Evolutionary conservation across 2,329 filamentous ascomycete species (phyloP).

Genomic region (Paradendryphiella salina): DNA sequence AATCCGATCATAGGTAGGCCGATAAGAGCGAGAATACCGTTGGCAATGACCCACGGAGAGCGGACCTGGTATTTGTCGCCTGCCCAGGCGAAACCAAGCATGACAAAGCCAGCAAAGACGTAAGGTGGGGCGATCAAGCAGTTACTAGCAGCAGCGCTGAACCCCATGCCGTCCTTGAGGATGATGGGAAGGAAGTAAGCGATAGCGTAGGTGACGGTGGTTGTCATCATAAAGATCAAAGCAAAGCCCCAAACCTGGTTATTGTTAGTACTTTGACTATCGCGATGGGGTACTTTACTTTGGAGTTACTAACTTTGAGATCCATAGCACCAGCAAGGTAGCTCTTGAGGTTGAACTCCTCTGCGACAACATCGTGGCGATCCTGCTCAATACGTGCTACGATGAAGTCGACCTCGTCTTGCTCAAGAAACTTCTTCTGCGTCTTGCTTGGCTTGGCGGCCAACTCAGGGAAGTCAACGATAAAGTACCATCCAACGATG

Average conservation of each 20-base stretch:
- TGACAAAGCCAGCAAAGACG: slow-evolving; percentile 35
- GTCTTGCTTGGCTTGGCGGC: slow-evolving; percentile 24
- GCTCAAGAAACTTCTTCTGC: slow-evolving; percentile 31
- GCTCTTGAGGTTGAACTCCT: slow-evolving; percentile 31
- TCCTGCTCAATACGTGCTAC: slow-evolving; percentile 36
- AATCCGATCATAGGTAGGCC: slow-evolving; percentile 75
- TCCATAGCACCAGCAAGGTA: slow-evolving; percentile 25
- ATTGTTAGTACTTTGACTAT: no score
- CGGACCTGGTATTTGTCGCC: slow-evolving; percentile 69
- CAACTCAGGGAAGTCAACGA: slow-evolving; percentile 35
- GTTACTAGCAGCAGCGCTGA: slow-evolving; percentile 31
- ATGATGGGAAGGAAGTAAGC: slow-evolving; percentile 40
- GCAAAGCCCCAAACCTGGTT: slow-evolving; percentile 25
- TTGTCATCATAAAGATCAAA: slow-evolving; percentile 28
- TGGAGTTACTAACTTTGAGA: slow-evolving; percentile 13
- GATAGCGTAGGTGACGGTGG: slow-evolving; percentile 36
- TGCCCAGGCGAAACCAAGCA: slow-evolving; percentile 60
- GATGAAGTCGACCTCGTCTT: slow-evolving; percentile 35
- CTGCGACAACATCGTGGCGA: slow-evolving; percentile 33
- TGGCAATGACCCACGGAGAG: slow-evolving; percentile 67
- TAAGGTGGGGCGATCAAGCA: slow-evolving; percentile 36
- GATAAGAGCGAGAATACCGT: slow-evolving; percentile 66
- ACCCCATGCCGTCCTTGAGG: slow-evolving; percentile 37
- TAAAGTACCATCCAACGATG: slow-evolving; percentile 28
- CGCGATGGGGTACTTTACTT: no score